Percentiles rank a stretch among this genome's conserved stretches.
Conservation (phyloP, 306 rosid genomes). For the Quercus berberidifolia region DNA sequence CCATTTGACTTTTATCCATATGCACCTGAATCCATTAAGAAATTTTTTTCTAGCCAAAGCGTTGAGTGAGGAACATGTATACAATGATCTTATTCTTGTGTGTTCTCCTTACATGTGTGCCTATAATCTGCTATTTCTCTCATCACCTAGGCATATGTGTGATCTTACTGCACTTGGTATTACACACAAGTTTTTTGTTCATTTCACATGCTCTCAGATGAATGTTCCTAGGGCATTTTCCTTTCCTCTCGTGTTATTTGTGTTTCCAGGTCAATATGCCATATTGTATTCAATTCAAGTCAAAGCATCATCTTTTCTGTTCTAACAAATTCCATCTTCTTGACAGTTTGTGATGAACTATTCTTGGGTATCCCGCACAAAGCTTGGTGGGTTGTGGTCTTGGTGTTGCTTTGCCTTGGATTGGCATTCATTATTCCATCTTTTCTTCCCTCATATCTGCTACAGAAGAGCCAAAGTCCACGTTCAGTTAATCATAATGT, state of each 20-base stretch:
- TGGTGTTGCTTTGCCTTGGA: conserved; percentile 61
- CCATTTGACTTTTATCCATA: background rate
- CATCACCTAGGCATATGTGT: background rate
- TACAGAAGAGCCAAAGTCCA: conserved; percentile 30
- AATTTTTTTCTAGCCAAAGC: background rate
- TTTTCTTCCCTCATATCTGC: conserved; percentile 55
- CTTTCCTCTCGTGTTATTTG: background rate
- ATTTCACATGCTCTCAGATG: background rate
- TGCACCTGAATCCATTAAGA: background rate
- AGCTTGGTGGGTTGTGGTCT: conserved; percentile 75
- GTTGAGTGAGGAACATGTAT: background rate
- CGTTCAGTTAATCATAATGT: conserved; percentile 21
- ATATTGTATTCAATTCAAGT: background rate
- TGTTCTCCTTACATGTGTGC: background rate
- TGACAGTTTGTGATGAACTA: conserved; percentile 77
- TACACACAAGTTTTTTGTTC: background rate
- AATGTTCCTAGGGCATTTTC: background rate
- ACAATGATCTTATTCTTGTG: background rate
- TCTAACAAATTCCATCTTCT: background rate
- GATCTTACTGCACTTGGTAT: background rate
- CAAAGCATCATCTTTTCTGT: background rate
- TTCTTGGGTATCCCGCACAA: conserved; percentile 68
- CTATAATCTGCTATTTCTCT: background rate
- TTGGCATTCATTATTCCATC: conserved; percentile 55
- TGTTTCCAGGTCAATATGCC: too few relatives aligned